These are phyloP conservation scores for Tetrapisispora fleetii DNA, from an alignment of 805 yeast genomes.

Conservation along the genomic window DNA sequence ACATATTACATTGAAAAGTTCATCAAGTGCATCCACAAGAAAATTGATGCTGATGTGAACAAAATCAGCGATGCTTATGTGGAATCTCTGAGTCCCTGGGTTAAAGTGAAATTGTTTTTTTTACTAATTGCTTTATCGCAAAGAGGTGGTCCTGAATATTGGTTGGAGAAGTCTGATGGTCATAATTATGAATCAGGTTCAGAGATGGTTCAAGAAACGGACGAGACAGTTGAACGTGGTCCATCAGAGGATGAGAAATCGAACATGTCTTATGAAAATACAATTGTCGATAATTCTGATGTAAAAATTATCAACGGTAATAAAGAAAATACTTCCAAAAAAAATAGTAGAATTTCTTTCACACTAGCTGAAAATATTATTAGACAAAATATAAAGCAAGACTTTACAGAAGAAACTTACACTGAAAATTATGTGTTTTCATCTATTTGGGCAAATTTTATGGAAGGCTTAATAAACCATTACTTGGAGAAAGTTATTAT, in stretches of 20 bases:
- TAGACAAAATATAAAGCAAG: slow-evolving; percentile 27
- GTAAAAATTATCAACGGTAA: not conserved
- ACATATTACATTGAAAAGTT: slow-evolving; percentile 23
- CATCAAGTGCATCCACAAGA: slow-evolving; percentile 25
- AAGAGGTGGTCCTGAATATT: slow-evolving; percentile 30
- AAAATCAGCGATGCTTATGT: slow-evolving; percentile 18
- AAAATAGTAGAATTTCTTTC: slow-evolving; percentile 7
- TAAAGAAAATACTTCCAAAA: not conserved
- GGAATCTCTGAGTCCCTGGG: slow-evolving; percentile 20
- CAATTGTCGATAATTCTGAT: not conserved
- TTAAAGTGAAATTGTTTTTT: slow-evolving; percentile 24
- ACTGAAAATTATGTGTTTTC: slow-evolving; percentile 30
- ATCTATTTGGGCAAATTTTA: slow-evolving; percentile 31
- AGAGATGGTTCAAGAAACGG: not conserved
- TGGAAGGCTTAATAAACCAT: slow-evolving; percentile 31
- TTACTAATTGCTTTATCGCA: slow-evolving; percentile 24
- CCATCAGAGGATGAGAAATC: not conserved
- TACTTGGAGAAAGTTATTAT: slow-evolving; percentile 28
- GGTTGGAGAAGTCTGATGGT: slow-evolving; percentile 23
- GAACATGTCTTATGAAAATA: not conserved
- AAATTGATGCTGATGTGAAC: slow-evolving; percentile 22
- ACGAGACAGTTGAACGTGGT: not conserved
- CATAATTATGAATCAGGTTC: not conserved
- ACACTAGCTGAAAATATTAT: slow-evolving; percentile 27
- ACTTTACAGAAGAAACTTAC: slow-evolving; percentile 22